Evolutionary conservation across 2,329 filamentous ascomycete genomes (phyloP).

Genomic region (Cladophialophora psammophila): DNA sequence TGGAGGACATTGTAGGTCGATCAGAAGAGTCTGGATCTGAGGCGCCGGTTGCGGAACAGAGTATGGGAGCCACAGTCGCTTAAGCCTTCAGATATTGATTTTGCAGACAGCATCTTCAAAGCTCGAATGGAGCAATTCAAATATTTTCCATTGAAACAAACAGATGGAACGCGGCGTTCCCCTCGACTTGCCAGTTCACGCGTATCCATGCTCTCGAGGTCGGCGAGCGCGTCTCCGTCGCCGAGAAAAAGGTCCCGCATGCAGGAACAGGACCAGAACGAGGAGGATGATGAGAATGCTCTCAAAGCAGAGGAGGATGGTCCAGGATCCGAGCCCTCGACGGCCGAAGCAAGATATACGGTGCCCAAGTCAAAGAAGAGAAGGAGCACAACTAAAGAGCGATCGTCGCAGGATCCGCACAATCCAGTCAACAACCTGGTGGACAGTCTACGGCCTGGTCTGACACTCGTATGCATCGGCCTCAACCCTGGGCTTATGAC

Average conservation of each 20-base stretch:
- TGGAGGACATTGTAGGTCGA: background rate
- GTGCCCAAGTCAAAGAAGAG: constrained; percentile 31
- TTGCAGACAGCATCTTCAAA: constrained; percentile 28
- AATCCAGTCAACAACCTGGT: constrained; percentile 49
- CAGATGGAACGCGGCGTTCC: constrained; percentile 24
- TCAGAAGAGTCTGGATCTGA: background rate
- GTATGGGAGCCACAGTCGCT: background rate
- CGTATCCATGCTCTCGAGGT: constrained; percentile 5
- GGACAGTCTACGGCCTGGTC: constrained; percentile 54
- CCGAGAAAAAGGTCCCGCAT: constrained; percentile 23
- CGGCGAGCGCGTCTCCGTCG: constrained; percentile 15
- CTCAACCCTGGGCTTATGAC: constrained; percentile 60
- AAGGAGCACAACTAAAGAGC: constrained; percentile 36
- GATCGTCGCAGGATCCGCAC: constrained; percentile 32
- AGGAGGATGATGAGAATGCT: background rate
- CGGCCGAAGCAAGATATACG: background rate
- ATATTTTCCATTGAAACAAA: constrained; percentile 20
- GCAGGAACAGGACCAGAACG: background rate
- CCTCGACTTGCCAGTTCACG: constrained; percentile 16
- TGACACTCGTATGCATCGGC: constrained; percentile 57
- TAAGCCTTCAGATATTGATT: background rate
- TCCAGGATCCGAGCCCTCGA: background rate
- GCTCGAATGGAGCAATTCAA: constrained; percentile 31
- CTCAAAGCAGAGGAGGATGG: constrained; percentile 1
- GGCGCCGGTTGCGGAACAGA: background rate